Evolutionary conservation across 2,329 filamentous ascomycete genomes (phyloP).

Genomic region (Cytospora piceae): DNA sequence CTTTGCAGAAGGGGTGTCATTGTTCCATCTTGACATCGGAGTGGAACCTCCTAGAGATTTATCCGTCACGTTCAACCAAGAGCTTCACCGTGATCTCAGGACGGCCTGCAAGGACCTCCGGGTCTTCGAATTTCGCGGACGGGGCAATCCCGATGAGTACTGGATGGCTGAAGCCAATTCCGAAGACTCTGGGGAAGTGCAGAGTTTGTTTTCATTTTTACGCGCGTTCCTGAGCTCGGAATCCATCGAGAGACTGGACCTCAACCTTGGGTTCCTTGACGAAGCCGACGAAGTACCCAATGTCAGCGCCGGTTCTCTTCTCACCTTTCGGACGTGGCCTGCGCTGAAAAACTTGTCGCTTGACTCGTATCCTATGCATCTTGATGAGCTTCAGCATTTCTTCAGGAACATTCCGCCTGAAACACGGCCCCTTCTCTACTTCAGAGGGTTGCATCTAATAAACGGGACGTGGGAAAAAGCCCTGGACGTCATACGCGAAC

Average conservation of each 20-base stretch:
- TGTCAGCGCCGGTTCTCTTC: conserved; percentile 1
- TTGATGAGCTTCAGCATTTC: neutral
- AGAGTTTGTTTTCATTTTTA: neutral
- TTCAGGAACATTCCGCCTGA: neutral
- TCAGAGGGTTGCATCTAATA: neutral
- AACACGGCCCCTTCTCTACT: neutral
- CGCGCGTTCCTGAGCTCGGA: neutral
- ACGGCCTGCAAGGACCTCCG: neutral
- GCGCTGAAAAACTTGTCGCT: neutral
- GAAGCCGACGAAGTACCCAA: neutral
- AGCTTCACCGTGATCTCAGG: neutral
- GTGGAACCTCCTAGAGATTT: conserved; percentile 1
- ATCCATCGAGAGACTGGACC: neutral
- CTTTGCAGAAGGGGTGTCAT: neutral
- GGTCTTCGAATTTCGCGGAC: neutral
- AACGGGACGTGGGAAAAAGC: neutral
- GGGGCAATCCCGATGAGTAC: neutral
- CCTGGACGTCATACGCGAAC: conserved; percentile 3
- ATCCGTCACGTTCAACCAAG: neutral
- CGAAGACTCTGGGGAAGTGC: neutral
- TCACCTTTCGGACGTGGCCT: conserved; percentile 1
- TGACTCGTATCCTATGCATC: neutral
- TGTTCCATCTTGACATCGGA: neutral
- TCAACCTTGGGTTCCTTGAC: conserved; percentile 1
- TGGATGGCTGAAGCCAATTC: conserved; percentile 1